phyloP scores from a whole-genome alignment of 495 filamentous ascomycete genomes.

The Durotheca rogersii region DNA sequence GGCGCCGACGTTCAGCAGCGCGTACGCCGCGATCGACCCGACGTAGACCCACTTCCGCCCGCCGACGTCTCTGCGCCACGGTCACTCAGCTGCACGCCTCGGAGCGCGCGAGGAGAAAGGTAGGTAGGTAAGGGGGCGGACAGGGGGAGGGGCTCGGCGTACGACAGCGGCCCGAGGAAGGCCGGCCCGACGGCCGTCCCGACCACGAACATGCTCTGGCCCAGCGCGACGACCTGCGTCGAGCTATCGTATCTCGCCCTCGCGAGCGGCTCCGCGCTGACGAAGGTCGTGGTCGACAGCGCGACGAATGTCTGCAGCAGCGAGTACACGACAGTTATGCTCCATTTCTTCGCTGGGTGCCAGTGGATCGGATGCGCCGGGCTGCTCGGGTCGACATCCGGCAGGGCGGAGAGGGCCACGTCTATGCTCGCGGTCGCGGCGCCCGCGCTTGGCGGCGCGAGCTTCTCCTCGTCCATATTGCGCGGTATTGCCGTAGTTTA shows the following conservation, averaged over 20 bases:
- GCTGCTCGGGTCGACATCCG: conserved; percentile 29
- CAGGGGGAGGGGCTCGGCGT: no score
- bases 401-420: conserved; percentile 28
- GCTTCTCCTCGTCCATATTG: conserved; percentile 27
- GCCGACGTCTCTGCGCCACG: conserved; percentile 36
- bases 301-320: conserved; percentile 38
- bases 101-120: no score
- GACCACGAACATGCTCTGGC: conserved; percentile 35
- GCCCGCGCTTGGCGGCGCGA: neutral
- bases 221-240: conserved; percentile 32
- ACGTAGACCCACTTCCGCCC: conserved; percentile 46
- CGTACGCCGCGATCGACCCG: conserved; percentile 34
- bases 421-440: conserved; percentile 12
- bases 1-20: conserved; percentile 38
- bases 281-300: conserved; percentile 37
- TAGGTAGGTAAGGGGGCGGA: no score
- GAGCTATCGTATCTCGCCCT: conserved; percentile 36
- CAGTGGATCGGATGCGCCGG: conserved; percentile 40
- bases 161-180: conserved; percentile 35
- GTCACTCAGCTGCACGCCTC: conserved; percentile 11
- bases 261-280: conserved; percentile 37
- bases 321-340: conserved; percentile 35
- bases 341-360: conserved; percentile 38
- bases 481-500: neutral
- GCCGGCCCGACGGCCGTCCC: conserved; percentile 33